Evolutionary conservation across 2,329 filamentous ascomycete species (phyloP), one percentile per base, ranked within the genome.

Genomic region (Graphium sp.): DNA sequence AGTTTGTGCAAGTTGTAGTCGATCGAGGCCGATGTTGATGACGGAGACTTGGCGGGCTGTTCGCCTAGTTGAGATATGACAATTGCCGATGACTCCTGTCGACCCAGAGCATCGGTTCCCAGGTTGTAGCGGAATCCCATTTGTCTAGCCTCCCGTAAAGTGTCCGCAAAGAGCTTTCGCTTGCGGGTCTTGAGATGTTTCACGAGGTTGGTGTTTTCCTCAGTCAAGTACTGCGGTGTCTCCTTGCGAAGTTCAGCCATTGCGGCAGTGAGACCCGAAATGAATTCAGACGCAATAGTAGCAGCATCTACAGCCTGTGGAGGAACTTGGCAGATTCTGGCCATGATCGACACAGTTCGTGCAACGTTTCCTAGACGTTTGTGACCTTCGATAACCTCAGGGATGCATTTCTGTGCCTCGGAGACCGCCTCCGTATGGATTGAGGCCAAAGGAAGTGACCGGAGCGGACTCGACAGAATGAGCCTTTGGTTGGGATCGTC

Each of bases 101-200:
- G 70, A 22, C 66, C 64, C 12, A 95, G 59, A 24, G 76, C 61
- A 43, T 80, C 72, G 10, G 72, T 74, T 37, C 78, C 73, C 11
- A 92, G 60, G 44, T 93, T 94, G 29, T 75, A 73, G 41, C 76
- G 77, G 41, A 98, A 69, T 4, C 89, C 89, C 87, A 98, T 95
- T 32, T 76, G 69, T 20, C 83, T 73, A 17, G 94, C 57, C 14
- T 74, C 70, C 43, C 81, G 85, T 37, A 98, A 56, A 0, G 80
- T 85, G 40, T 95, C 87, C 1, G 83, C 80, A 41, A 92, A 89
- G 10, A 95, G 65, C 40, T 84, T 85, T 24, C 83, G 73, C 54
- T 98, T 98, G 41, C 82, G 70, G 3, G 72, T 74, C 58, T 94
- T 95, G 39, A 95, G 69, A 47, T 94, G 82, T 49, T 91, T 85